Evolutionary conservation across 768 basidiomycete genomes (phyloP), one percentile per base, ranked within the genome.

Genomic region (Auricularia heimuer): DNA sequence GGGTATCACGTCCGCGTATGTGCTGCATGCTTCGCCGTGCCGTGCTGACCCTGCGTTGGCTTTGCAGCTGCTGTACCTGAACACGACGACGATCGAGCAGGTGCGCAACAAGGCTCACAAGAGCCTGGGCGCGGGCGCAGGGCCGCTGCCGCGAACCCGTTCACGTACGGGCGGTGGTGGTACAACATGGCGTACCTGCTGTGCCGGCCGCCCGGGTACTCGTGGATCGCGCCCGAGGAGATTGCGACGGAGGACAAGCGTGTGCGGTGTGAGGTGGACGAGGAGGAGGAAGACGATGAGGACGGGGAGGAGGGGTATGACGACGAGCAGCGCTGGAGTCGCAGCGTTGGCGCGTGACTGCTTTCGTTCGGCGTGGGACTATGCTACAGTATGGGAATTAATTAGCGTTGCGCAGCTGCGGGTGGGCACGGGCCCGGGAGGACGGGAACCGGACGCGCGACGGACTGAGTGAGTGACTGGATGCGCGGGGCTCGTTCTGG

Each of bases 71-170:
- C 76, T 96, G 63, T 73, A 94, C 37, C 78, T 94, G 67, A 95
- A 96, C 74, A 81, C 93, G 42, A 97, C 95, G 8, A 98, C 94
- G n/a, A 94, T 98, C 67, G 95, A 98, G 77, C 71, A 93, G 89
- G 93, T 96, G 69, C 86, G 94, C 65, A 91, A 89, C 68, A 86
- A 89, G 75, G 90, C 91, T 18, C 89, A 92, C 73, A 87, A 85
- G 68, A 79, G 81, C 35, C 76, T 94, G 60, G 78, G 83, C 35
- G 81, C 85, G 29, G 86, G 84, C 3, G 78, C 84, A 1, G 62
- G 68, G 54, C 66, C 70, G 45, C 73, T 86, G 3, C 89, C 90
- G 35, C 88, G 1, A 98, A 96, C 71, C 92, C 94, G 24, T 98
- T 95, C 75, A 87, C 89, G 54, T 89, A 90, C 72, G 86, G 88